Conservation (phyloP, 495 filamentous ascomycete genomes). For the Talaromyces proteolyticus region DNA sequence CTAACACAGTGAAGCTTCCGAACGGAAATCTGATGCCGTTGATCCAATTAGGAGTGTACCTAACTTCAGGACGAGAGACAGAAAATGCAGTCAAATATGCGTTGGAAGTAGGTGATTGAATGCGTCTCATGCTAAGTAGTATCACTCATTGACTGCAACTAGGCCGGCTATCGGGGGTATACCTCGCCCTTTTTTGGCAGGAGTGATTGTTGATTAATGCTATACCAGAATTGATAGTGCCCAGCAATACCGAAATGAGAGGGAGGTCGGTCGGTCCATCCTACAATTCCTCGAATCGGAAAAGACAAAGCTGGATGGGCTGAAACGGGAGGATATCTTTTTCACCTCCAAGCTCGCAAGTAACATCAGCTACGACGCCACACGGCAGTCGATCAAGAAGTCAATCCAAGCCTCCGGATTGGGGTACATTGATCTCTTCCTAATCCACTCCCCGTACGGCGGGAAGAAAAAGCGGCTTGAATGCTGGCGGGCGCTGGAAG, state of each 20-base stretch:
- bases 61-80: slow-evolving; percentile 47
- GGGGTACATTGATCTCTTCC: slow-evolving; percentile 51
- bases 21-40: slow-evolving; percentile 56
- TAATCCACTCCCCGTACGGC: slow-evolving; percentile 54
- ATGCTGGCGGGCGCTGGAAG: slow-evolving; percentile 61
- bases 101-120: slow-evolving; percentile 20
- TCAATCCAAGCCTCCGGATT: slow-evolving; percentile 40
- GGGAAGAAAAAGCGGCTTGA: slow-evolving; percentile 52
- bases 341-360: slow-evolving; percentile 51
- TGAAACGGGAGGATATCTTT: slow-evolving; percentile 46
- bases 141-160: neutral
- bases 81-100: slow-evolving; percentile 42
- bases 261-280: slow-evolving; percentile 24
- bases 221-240: slow-evolving; percentile 38
- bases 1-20: slow-evolving; percentile 40
- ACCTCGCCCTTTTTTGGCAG: neutral
- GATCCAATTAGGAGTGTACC: slow-evolving; percentile 63
- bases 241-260: slow-evolving; percentile 48
- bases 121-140: neutral
- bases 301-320: slow-evolving; percentile 37
- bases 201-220: neutral
- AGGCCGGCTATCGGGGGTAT: slow-evolving; percentile 24
- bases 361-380: slow-evolving; percentile 42
- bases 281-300: slow-evolving; percentile 13
- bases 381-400: slow-evolving; percentile 42